Evolutionary conservation across 139 green algal species (phyloP), one percentile per base, ranked within the genome.

Genomic region (Trebouxia sp.): DNA sequence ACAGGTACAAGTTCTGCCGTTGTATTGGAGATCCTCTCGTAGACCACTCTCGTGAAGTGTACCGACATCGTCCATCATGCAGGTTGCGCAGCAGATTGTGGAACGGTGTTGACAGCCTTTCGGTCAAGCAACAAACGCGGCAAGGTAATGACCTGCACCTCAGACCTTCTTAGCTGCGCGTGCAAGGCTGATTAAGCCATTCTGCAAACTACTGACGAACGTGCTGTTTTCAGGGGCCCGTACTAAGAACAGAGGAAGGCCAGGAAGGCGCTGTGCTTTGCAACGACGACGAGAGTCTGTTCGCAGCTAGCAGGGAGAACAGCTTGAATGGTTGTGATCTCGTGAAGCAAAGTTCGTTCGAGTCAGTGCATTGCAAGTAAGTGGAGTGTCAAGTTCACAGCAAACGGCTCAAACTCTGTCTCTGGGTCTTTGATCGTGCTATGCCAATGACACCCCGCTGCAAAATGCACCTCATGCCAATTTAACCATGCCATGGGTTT

Each of bases 171-270:
- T 58, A 22, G 20, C 2, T 58, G 50, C 50, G 22, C 20, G 20
- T 58, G 50, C 26, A 6, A 58, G 50, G 50, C 22, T 5, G 1
- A 58, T 3, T 5, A 28, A 28, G 50, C 50, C 26, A 22, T 28
- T 9, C 3, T 3, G 2, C 50, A 28, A 39, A 32, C 56, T 69
- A 26, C 56, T 69, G 56, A n/a, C n/a, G n/a, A n/a, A n/a, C 32
- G 32, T 47, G 28, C 14, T 6, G 9, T 30, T 75, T 47, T 26
- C 6, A 79, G 28, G 80, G 80, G 43, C 80, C 80, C 32, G 38
- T 84, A 12, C 43, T 77, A 10, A 58, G 80, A 43, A 82, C 80
- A n/a, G 69, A 70, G 42, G 80, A 84, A 42, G 80, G 80, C 22
- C 74, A 58, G 20, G 50, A 82, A 24, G 69, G 80, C 22, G 80